A percentile compares a stretch with the other conserved stretches of the same genome.
These are phyloP conservation scores for Candida nemodendra DNA, from an alignment of 805 yeast genomes.

Conservation along the genomic window DNA sequence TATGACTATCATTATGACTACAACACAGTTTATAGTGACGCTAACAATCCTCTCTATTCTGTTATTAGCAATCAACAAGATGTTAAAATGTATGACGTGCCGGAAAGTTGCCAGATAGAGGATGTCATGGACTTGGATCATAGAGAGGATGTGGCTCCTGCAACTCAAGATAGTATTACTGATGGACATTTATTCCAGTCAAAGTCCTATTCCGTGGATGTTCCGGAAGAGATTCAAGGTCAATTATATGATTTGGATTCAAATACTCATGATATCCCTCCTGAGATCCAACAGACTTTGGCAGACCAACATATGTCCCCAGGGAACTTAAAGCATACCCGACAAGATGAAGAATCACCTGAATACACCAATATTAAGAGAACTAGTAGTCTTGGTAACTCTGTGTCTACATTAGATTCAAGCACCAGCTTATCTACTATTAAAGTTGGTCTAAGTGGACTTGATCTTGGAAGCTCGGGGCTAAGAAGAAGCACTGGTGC, in stretches of 20 bases:
- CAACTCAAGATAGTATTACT: constrained; percentile 1
- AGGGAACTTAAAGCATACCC: constrained; percentile 1
- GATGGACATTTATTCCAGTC: constrained; percentile 1
- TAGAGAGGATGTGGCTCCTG: constrained; percentile 2
- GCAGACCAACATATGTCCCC: background rate
- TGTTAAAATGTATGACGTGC: constrained; percentile 38
- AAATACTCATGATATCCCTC: constrained; percentile 12
- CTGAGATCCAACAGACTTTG: constrained; percentile 6
- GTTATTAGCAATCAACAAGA: constrained; percentile 21
- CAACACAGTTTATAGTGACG: constrained; percentile 67
- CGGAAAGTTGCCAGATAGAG: constrained; percentile 39
- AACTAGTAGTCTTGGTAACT: constrained; percentile 20
- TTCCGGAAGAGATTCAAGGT: constrained; percentile 6
- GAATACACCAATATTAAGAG: constrained; percentile 10
- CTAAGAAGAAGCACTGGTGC: constrained; percentile 28
- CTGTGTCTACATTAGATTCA: constrained; percentile 10
- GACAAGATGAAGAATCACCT: constrained; percentile 7
- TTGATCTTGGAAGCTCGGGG: constrained; percentile 30
- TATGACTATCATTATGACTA: constrained; percentile 79
- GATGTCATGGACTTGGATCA: constrained; percentile 28
- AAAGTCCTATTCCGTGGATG: background rate
- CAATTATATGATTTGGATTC: constrained; percentile 1
- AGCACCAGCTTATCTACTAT: constrained; percentile 26
- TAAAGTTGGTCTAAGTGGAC: constrained; percentile 32
- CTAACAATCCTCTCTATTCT: constrained; percentile 41